These are phyloP conservation scores for Neofusicoccum umdonicola DNA, from an alignment of 2,329 filamentous ascomycete species.

Conservation along the genomic window DNA sequence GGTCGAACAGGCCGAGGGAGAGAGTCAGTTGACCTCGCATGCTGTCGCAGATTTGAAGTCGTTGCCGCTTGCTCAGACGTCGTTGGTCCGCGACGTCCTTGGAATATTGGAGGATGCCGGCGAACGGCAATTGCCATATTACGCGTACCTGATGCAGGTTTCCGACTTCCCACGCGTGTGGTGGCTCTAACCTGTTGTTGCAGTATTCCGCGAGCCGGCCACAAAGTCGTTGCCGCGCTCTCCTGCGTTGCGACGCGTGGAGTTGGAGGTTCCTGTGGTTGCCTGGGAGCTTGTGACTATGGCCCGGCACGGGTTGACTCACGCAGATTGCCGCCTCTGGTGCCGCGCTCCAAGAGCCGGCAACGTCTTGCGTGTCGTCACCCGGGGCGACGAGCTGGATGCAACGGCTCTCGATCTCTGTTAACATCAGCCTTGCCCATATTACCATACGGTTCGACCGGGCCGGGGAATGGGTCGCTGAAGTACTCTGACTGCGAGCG, in stretches of 20 bases:
- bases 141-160: too few relatives aligned
- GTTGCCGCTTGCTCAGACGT: neutral
- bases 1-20: neutral
- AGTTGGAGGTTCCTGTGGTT: neutral
- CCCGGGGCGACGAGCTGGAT: neutral
- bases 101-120: neutral
- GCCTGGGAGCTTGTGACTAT: neutral
- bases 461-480: neutral
- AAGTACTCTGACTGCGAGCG: neutral
- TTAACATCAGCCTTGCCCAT: neutral
- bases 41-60: neutral
- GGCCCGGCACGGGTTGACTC: neutral
- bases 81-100: neutral
- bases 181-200: too few relatives aligned
- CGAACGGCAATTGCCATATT: too few relatives aligned
- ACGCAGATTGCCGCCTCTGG: neutral
- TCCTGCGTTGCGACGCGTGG: neutral
- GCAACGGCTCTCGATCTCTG: neutral
- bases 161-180: too few relatives aligned
- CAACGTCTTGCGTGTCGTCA: neutral
- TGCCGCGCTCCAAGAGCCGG: neutral
- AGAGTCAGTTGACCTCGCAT: neutral
- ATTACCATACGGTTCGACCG: neutral
- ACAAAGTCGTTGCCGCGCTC: neutral
- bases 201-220: too few relatives aligned